Conservation (phyloP, 192 early-diverging fungal genomes). For the Coemansia sp. region DNA sequence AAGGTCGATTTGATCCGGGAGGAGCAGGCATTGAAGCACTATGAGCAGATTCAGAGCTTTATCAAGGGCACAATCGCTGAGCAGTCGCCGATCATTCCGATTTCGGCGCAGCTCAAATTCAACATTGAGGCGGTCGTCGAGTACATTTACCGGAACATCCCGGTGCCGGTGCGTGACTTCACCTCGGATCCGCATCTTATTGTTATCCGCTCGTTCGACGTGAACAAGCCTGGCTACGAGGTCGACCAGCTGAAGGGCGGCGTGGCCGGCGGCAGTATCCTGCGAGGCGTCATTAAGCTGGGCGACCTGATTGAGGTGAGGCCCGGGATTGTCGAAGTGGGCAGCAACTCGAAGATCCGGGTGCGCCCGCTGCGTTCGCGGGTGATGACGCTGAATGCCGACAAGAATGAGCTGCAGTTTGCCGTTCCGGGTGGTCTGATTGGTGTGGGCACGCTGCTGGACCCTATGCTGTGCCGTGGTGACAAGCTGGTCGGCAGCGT, state of each 20-base stretch:
- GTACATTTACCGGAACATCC: constrained; percentile 95
- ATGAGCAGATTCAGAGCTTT: constrained; percentile 88
- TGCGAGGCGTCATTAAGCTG: constrained; percentile 80
- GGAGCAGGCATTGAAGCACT: constrained; percentile 80
- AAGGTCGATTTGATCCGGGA: constrained; percentile 98
- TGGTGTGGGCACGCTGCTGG: constrained; percentile 94
- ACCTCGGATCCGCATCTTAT: constrained; percentile 85
- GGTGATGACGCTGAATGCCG: constrained; percentile 83
- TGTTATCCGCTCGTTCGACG: constrained; percentile 97
- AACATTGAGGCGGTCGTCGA: constrained; percentile 98
- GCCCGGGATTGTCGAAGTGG: constrained; percentile 89
- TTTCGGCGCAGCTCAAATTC: constrained; percentile 97
- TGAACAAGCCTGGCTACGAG: constrained; percentile 97
- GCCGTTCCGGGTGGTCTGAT: constrained; percentile 99
- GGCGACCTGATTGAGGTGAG: constrained; percentile 97
- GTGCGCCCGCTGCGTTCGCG: constrained; percentile 85
- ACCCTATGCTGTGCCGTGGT: constrained; percentile 92
- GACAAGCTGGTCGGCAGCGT: constrained; percentile 97
- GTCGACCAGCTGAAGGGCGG: constrained; percentile 91
- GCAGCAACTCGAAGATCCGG: constrained; percentile 73
- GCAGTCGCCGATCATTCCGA: constrained; percentile 92
- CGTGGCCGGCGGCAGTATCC: constrained; percentile 95
- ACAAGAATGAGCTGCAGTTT: constrained; percentile 88
- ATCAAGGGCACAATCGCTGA: constrained; percentile 93
- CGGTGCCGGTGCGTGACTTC: constrained; percentile 92